Conservation (phyloP, 768 basidiomycete species). For the Pleurotus citrinopileatus region DNA sequence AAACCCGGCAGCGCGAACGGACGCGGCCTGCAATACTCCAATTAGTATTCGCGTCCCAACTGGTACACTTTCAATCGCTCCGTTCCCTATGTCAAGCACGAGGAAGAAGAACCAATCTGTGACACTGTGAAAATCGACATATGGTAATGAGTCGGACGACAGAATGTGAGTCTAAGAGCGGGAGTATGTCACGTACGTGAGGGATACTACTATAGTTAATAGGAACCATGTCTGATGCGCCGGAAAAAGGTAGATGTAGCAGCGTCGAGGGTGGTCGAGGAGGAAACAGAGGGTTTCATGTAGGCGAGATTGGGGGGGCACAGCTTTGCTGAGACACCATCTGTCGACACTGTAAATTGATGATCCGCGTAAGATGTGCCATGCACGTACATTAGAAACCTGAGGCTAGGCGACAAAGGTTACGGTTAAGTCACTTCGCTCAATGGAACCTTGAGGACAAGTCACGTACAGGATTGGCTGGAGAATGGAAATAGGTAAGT, state of each 20-base stretch:
- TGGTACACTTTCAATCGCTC: constrained; percentile 68
- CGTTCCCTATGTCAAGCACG: constrained; percentile 82
- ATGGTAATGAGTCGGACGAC: no score
- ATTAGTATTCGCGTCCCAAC: constrained; percentile 65
- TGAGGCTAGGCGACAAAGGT: constrained; percentile 53
- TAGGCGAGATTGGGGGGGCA: constrained; percentile 55
- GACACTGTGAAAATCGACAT: constrained; percentile 34
- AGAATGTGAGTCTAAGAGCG: neutral
- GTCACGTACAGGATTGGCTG: constrained; percentile 83
- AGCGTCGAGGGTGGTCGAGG: constrained; percentile 90
- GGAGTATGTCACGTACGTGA: constrained; percentile 82
- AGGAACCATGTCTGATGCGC: constrained; percentile 95
- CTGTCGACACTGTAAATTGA: no score
- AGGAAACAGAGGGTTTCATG: constrained; percentile 87
- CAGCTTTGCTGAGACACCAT: constrained; percentile 67
- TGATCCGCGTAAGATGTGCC: constrained; percentile 6
- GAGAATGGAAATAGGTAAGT: neutral
- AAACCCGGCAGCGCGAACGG: constrained; percentile 89
- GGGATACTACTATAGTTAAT: constrained; percentile 56
- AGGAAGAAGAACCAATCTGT: constrained; percentile 92
- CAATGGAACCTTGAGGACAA: neutral
- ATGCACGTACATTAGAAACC: constrained; percentile 71
- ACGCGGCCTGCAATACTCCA: constrained; percentile 75
- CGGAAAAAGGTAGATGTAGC: constrained; percentile 88
- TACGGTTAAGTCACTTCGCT: neutral